These are phyloP conservation scores for Chrysoporthe puriensis DNA, from an alignment of 2,329 filamentous ascomycete species.

Conservation along the genomic window DNA sequence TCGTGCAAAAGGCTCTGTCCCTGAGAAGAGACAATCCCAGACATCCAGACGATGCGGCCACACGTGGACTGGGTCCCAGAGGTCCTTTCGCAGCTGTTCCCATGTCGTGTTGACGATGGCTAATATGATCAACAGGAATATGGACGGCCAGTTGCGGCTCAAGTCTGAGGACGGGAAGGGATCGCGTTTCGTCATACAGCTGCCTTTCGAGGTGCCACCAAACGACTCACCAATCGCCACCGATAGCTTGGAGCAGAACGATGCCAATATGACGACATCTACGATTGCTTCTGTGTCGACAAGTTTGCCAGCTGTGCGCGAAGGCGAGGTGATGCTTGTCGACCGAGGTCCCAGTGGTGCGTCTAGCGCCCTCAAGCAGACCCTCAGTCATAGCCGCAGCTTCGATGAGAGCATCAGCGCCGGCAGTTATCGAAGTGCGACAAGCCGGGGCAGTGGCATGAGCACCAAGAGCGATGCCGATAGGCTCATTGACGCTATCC, in stretches of 20 bases:
- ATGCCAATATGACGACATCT: constrained; percentile 31
- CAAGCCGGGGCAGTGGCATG: constrained; percentile 53
- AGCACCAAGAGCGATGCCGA: constrained; percentile 68
- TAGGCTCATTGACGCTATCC: constrained; percentile 72
- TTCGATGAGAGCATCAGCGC: constrained; percentile 45
- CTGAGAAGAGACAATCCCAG: not conserved
- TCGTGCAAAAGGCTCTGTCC: not conserved
- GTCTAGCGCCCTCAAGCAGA: constrained; percentile 25
- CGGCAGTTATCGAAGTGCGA: constrained; percentile 46
- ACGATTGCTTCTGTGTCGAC: constrained; percentile 39
- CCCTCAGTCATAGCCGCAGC: constrained; percentile 37
- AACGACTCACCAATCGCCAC: constrained; percentile 15
- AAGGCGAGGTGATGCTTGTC: constrained; percentile 66
- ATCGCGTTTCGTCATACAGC: constrained; percentile 78
- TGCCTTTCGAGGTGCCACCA: constrained; percentile 70
- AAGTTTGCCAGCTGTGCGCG: constrained; percentile 37
- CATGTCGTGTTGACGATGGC: not conserved
- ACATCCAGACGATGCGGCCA: not conserved
- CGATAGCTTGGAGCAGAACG: constrained; percentile 1
- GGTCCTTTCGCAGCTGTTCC: not conserved
- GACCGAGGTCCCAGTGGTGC: constrained; percentile 45
- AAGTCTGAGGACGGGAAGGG: constrained; percentile 84
- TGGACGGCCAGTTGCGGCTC: constrained; percentile 84
- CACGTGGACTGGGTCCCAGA: not conserved
- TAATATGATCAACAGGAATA: constrained; percentile 55